phyloP scores from a whole-genome alignment of 2,329 filamentous ascomycete species.

The Colletotrichum spaethianum region DNA sequence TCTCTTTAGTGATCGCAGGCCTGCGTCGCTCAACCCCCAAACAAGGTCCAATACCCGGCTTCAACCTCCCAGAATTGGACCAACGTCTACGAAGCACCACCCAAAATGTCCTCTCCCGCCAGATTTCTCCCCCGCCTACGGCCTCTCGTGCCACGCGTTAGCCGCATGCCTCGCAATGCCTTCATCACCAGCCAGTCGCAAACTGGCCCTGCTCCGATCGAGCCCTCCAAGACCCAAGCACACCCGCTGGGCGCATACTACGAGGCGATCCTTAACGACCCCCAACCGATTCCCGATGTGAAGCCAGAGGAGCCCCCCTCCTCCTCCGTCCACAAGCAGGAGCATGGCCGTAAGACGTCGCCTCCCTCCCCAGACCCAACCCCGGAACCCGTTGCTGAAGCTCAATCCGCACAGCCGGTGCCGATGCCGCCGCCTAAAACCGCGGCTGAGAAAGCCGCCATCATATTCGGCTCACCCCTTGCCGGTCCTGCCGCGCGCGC shows the following conservation, averaged over 20 bases:
- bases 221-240: conserved; percentile 54
- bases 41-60: conserved; percentile 16
- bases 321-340: conserved; percentile 50
- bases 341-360: conserved; percentile 45
- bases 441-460: conserved; percentile 69
- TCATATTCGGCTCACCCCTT: conserved; percentile 87
- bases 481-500: conserved; percentile 80
- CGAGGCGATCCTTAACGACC: conserved; percentile 66
- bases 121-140: conserved; percentile 51
- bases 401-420: conserved; percentile 40
- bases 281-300: conserved; percentile 55
- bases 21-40: conserved; percentile 32
- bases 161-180: conserved; percentile 47
- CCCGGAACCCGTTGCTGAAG: conserved; percentile 43
- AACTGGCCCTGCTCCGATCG: conserved; percentile 46
- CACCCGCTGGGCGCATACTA: conserved; percentile 71
- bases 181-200: conserved; percentile 48
- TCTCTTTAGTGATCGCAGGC: conserved; percentile 31
- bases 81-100: conserved; percentile 1
- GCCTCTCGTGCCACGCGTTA: conserved; percentile 45
- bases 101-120: conserved; percentile 51
- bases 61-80: conserved; percentile 22
- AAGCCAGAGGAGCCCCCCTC: conserved; percentile 62
- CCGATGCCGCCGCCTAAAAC: conserved; percentile 60
- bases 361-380: conserved; percentile 34